Conservation (phyloP, 371 early-diverging fungal species). For the Mortierella sp. region DNA sequence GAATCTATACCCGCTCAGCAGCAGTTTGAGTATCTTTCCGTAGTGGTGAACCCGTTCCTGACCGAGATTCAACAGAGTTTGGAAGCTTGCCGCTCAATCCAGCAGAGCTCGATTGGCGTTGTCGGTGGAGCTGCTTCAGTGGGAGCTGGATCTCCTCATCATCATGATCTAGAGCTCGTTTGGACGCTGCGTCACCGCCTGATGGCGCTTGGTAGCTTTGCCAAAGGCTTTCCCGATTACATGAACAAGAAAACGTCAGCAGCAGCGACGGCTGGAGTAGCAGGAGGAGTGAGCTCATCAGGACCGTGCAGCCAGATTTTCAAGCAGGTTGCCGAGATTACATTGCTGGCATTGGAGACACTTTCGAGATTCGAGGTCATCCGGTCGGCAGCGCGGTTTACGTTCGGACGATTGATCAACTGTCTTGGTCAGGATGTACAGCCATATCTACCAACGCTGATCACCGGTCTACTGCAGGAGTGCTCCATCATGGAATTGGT, state of each 20-base stretch:
- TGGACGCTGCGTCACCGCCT: slow-evolving; percentile 84
- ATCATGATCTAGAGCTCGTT: slow-evolving; percentile 72
- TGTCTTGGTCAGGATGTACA: slow-evolving; percentile 87
- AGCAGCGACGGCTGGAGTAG: slow-evolving; percentile 38
- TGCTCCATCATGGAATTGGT: slow-evolving; percentile 84
- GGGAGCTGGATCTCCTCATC: slow-evolving; percentile 55
- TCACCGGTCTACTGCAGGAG: slow-evolving; percentile 81
- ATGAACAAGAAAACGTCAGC: slow-evolving; percentile 52
- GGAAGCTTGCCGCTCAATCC: slow-evolving; percentile 52
- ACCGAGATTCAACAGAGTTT: slow-evolving; percentile 69
- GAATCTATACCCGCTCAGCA: slow-evolving; percentile 73
- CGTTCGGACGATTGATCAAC: slow-evolving; percentile 89
- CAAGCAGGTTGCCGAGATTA: slow-evolving; percentile 85
- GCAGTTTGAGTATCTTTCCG: slow-evolving; percentile 77
- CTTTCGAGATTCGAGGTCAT: slow-evolving; percentile 76
- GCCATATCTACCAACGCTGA: slow-evolving; percentile 83
- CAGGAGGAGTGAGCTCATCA: slow-evolving; percentile 6
- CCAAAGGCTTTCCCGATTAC: slow-evolving; percentile 90
- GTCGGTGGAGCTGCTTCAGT: slow-evolving; percentile 32
- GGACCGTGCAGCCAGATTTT: slow-evolving; percentile 74
- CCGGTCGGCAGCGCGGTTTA: slow-evolving; percentile 86
- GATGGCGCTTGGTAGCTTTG: slow-evolving; percentile 88
- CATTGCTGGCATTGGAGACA: slow-evolving; percentile 79
- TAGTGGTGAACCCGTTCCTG: slow-evolving; percentile 84
- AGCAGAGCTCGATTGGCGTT: slow-evolving; percentile 29